A percentile compares a stretch with the other conserved stretches of the same genome.
Conservation (phyloP, 2,329 filamentous ascomycete genomes). For the Talaromyces funiculosus region DNA sequence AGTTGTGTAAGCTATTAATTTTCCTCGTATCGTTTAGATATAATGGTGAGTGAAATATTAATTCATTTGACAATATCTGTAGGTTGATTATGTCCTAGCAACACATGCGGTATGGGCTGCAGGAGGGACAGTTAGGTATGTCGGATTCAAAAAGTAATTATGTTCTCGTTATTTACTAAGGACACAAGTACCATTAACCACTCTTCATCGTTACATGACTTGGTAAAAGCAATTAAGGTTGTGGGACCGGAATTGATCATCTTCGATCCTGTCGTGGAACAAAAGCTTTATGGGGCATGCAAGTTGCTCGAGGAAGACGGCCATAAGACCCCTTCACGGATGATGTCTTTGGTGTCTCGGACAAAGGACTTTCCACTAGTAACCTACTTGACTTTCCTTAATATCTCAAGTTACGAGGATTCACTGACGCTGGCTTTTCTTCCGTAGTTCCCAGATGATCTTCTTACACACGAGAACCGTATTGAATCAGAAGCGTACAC, state of each 20-base stretch:
- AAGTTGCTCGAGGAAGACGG: not conserved
- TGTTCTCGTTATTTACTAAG: no score
- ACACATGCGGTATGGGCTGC: slow-evolving; percentile 16
- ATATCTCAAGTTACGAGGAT: not conserved
- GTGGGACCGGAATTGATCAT: not conserved
- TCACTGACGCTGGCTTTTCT: no score
- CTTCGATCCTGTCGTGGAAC: not conserved
- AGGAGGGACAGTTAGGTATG: slow-evolving; percentile 16
- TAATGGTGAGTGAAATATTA: no score
- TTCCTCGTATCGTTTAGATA: no score
- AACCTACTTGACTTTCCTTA: not conserved
- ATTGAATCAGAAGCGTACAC: slow-evolving; percentile 5
- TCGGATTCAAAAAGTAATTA: no score
- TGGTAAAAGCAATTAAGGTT: slow-evolving; percentile 12
- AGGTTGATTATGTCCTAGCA: slow-evolving; percentile 15
- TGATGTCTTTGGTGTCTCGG: not conserved
- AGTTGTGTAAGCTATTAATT: slow-evolving; percentile 1
- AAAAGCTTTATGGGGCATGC: not conserved
- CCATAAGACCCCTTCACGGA: not conserved
- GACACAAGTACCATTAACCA: slow-evolving; percentile 16
- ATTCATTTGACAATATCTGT: not conserved
- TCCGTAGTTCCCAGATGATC: not conserved
- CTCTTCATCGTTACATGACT: slow-evolving; percentile 8
- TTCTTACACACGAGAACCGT: not conserved
- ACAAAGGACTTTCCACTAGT: not conserved